Conservation (phyloP, 768 basidiomycete species). For the Mycena rebaudengoi region DNA sequence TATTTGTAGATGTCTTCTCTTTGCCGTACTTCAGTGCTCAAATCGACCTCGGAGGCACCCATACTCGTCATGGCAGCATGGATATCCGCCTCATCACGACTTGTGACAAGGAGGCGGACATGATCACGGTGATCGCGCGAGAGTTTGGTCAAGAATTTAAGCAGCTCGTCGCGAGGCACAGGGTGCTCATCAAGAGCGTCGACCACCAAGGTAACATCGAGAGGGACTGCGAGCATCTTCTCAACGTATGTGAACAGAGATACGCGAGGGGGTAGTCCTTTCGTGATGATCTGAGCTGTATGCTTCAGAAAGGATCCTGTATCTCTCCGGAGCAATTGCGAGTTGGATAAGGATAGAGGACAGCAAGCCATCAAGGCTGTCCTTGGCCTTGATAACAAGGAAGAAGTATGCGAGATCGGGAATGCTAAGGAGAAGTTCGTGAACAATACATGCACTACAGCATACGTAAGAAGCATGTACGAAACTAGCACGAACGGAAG, state of each 20-base stretch:
- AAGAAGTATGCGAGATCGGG: neutral
- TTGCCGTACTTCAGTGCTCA: neutral
- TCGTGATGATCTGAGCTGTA: neutral
- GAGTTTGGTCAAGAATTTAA: neutral
- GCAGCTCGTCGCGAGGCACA: neutral
- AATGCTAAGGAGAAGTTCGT: neutral
- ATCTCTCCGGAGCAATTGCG: neutral
- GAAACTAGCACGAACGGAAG: no score
- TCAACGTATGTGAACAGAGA: neutral
- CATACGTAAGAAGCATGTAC: neutral
- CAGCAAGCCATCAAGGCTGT: neutral
- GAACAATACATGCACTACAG: neutral
- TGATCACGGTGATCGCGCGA: neutral
- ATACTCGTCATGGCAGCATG: neutral
- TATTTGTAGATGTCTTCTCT: neutral
- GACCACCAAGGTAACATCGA: neutral
- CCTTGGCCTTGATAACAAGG: neutral
- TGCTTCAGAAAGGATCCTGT: neutral
- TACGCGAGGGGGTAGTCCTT: neutral
- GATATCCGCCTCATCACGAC: neutral
- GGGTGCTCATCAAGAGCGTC: neutral
- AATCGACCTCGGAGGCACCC: neutral
- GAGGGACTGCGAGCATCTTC: neutral
- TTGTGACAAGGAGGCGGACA: neutral
- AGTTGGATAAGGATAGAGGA: neutral